Base-by-base conservation (phyloP, 768 basidiomycete genomes). In the Tulasnella sp. region DNA sequence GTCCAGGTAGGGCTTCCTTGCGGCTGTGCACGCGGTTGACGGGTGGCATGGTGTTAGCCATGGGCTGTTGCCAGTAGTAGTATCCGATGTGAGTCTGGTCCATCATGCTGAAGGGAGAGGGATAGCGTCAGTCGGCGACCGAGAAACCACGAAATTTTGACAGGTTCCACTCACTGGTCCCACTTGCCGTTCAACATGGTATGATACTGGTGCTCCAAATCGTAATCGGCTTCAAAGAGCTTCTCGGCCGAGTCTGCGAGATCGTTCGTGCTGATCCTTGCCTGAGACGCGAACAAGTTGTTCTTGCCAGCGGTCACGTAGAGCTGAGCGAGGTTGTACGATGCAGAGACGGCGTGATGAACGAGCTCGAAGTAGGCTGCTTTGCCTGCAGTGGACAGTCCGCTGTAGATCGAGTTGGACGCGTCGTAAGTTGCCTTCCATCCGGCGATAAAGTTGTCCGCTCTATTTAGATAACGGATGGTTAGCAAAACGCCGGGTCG, bases 281-380 rank as follows among this genome's bases (percentile, higher is more conserved):
- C 90, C 81, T 93, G 91, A 9, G 87, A 88, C 2, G 89, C 89
- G 39, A 87, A 85, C 38, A 91, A 78, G 79, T 89, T 89, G 81
- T 90, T 90, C 77, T 83, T 79, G 14, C 91, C 90, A 67, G 89
- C 89, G 31, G 84, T 82, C 38, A 91, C 85, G 79, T 89, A 84
- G 85, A 91, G 85, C 76, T 86, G 85, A 19, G 85, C 87, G 37
- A 91, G 81, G 70, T 88, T 91, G 67, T 85, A 83, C 78, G 87
- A 88, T 0, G 90, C 90, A 70, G 87, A 81, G 25, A 90, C 86
- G 3, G 90, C 88, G 79, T 91, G 89, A 38, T 90, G 89, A 0
- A 93, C 86, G n/a, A 90, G 85, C 80, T 93, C 86, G 86, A 88
- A 92, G 84, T 88, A 93, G 0, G 91, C 87, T 1, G 89, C 85